phyloP scores from a whole-genome alignment of 2,329 filamentous ascomycete genomes.

The Aschersonia sp. region DNA sequence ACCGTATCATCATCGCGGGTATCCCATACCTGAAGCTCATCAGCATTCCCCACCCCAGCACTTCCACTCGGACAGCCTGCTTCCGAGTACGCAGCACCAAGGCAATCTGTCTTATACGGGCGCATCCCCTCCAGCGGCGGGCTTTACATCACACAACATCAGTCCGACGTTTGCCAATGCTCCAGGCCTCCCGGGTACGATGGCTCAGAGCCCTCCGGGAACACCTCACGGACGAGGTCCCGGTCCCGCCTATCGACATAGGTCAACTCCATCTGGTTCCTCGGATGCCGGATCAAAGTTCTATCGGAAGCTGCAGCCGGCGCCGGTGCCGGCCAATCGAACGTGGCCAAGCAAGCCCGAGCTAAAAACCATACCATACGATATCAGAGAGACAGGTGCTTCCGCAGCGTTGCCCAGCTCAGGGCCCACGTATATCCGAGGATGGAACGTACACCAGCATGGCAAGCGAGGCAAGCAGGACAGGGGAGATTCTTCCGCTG shows the following conservation, averaged over 20 bases:
- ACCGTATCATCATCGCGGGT: slow-evolving; percentile 15
- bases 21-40: slow-evolving; percentile 12
- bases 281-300: slow-evolving; percentile 25
- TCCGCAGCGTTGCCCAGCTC: slow-evolving; percentile 40
- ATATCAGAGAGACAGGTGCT: slow-evolving; percentile 43
- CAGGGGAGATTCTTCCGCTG: slow-evolving; percentile 15
- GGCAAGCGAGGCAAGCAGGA: slow-evolving; percentile 22
- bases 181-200: slow-evolving; percentile 13
- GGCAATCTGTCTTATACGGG: slow-evolving; percentile 15
- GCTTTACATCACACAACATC: slow-evolving; percentile 16
- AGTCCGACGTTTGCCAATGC: slow-evolving; percentile 22
- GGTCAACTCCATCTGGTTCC: slow-evolving; percentile 22
- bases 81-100: slow-evolving; percentile 18
- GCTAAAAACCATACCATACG: slow-evolving; percentile 44
- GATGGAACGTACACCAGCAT: slow-evolving; percentile 35
- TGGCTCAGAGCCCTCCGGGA: slow-evolving; percentile 21
- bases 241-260: slow-evolving; percentile 17
- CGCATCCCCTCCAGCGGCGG: slow-evolving; percentile 16
- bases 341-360: slow-evolving; percentile 32
- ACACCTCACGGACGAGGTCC: slow-evolving; percentile 14
- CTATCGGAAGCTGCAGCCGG: slow-evolving; percentile 45
- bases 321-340: slow-evolving; percentile 37
- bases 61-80: slow-evolving; percentile 16
- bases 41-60: slow-evolving; percentile 15
- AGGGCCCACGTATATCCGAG: slow-evolving; percentile 40